Evolutionary conservation across 768 basidiomycete species (phyloP).

Genomic region (Amanita inopinata): DNA sequence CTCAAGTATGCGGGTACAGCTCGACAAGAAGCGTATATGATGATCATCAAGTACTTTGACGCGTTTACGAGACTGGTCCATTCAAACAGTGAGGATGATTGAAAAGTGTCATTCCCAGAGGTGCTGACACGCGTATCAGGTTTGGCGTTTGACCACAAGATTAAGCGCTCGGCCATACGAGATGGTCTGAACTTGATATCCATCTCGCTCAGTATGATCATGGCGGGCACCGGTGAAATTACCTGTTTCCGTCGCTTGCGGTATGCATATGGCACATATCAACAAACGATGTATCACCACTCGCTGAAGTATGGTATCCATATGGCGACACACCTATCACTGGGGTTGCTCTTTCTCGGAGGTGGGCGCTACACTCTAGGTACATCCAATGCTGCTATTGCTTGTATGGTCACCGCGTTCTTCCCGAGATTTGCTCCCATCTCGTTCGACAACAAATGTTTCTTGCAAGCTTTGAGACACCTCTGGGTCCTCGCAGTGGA

Average conservation of each 20-base stretch:
- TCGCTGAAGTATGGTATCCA: conserved; percentile 82
- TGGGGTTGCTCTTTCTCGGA: conserved; percentile 90
- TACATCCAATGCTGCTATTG: conserved; percentile 85
- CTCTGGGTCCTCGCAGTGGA: conserved; percentile 95
- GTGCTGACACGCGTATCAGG: conserved; percentile 28
- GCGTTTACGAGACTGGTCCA: conserved; percentile 64
- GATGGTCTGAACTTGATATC: conserved; percentile 86
- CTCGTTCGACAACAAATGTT: conserved; percentile 82
- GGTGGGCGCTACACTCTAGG: conserved; percentile 89
- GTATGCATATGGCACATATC: conserved; percentile 82
- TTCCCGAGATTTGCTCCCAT: conserved; percentile 79
- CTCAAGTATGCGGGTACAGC: conserved; percentile 94
- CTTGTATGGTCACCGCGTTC: conserved; percentile 82
- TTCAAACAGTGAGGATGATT: conserved; percentile 45
- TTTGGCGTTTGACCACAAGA: conserved; percentile 75
- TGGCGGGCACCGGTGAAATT: conserved; percentile 96
- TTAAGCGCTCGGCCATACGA: conserved; percentile 78
- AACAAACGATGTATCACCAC: conserved; percentile 48
- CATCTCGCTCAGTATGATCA: conserved; percentile 81
- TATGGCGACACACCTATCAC: conserved; percentile 80
- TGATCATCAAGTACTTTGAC: conserved; percentile 78
- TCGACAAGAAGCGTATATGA: conserved; percentile 75
- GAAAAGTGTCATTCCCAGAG: conserved; percentile 1
- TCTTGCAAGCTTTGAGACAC: conserved; percentile 88
- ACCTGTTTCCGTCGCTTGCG: conserved; percentile 80